Percentiles rank a stretch among this genome's conserved stretches.
These are phyloP conservation scores for Morella rubra DNA, from an alignment of 306 rosid genomes.

Conservation along the genomic window DNA sequence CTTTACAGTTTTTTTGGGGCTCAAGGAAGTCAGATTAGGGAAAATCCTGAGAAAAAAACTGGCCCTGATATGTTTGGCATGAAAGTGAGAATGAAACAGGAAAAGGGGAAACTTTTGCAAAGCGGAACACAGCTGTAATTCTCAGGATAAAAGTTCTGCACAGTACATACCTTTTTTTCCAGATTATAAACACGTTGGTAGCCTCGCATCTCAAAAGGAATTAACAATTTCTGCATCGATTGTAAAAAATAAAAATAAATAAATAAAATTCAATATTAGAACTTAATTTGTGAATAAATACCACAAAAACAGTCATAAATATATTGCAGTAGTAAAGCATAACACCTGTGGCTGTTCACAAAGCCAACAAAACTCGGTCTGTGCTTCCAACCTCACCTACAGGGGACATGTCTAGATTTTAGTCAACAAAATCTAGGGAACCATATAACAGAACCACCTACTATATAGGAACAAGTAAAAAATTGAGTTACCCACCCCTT, in stretches of 20 bases:
- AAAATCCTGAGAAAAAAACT: too few relatives aligned
- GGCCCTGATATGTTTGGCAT: too few relatives aligned
- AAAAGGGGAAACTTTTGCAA: too few relatives aligned
- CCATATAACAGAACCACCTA: not conserved
- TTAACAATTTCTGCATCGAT: constrained; percentile 61
- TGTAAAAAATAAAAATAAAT: constrained; percentile 6
- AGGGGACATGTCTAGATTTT: not conserved
- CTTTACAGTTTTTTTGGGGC: too few relatives aligned
- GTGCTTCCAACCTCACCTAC: constrained; percentile 92
- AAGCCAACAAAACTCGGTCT: constrained; percentile 83
- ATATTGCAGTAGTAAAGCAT: constrained; percentile 20
- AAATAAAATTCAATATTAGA: constrained; percentile 15
- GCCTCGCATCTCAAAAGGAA: constrained; percentile 99
- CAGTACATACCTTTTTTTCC: constrained; percentile 68
- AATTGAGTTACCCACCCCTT: constrained; percentile 50
- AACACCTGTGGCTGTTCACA: constrained; percentile 87
- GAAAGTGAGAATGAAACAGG: too few relatives aligned
- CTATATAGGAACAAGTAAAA: not conserved
- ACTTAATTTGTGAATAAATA: constrained; percentile 4
- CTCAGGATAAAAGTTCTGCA: not conserved
- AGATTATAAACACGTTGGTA: constrained; percentile 87
- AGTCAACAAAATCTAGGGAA: constrained; percentile 20
- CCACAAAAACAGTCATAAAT: not conserved
- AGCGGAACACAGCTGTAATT: not conserved
- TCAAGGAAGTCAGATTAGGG: too few relatives aligned